These are phyloP conservation scores for Vitis hybrid DNA, from an alignment of 177 flowering plant species.

Conservation along the genomic window DNA sequence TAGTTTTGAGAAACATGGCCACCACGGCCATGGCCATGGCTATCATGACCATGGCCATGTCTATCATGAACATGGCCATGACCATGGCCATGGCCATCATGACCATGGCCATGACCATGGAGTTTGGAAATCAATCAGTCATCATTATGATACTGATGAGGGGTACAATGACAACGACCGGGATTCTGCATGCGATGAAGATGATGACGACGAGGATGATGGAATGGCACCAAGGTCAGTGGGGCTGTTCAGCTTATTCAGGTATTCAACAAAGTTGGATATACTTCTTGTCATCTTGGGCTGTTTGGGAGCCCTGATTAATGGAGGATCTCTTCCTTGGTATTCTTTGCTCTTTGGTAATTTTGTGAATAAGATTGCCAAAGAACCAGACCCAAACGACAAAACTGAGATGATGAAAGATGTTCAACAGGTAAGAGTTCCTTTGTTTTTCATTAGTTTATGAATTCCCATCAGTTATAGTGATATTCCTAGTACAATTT, in stretches of 20 bases:
- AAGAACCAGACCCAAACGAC: conserved; percentile 26
- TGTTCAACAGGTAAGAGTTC: conserved; percentile 39
- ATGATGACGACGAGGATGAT: conserved; percentile 41
- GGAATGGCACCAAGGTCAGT: conserved; percentile 27
- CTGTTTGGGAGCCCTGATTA: conserved; percentile 68
- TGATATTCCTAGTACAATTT: not conserved
- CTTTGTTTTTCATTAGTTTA: not conserved
- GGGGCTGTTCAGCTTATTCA: conserved; percentile 56
- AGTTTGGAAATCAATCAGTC: conserved; percentile 1
- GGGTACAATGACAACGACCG: not conserved
- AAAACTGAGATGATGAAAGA: conserved; percentile 59
- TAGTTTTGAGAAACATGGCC: conserved; percentile 7
- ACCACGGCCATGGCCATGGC: conserved; percentile 13
- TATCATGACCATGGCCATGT: no score
- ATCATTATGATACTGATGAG: conserved; percentile 14
- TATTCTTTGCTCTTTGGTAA: conserved; percentile 67
- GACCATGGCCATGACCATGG: not conserved
- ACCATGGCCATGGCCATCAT: no score
- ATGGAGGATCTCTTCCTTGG: conserved; percentile 84
- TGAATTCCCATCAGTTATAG: not conserved
- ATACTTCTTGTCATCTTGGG: conserved; percentile 59
- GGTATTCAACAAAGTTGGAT: conserved; percentile 63
- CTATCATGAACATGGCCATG: no score
- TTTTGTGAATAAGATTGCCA: conserved; percentile 58
- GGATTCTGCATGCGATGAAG: conserved; percentile 15